Conservation (phyloP, 257 asterid species). For the Henckelia pumila region DNA sequence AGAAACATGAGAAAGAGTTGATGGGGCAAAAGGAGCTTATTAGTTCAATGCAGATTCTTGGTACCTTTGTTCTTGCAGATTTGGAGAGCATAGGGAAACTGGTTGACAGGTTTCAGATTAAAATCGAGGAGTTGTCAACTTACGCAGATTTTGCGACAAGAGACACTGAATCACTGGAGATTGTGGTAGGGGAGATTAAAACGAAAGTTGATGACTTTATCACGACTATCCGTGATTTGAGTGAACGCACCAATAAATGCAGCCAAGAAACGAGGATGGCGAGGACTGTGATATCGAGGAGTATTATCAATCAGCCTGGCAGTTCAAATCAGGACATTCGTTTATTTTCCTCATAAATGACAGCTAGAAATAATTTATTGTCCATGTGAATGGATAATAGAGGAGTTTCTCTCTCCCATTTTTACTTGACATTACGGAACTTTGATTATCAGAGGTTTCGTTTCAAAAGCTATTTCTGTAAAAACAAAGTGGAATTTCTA, state of each 20-base stretch:
- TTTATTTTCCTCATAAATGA: slow-evolving; percentile 45
- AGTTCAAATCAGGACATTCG: slow-evolving; percentile 41
- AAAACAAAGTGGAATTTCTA: background rate
- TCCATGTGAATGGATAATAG: background rate
- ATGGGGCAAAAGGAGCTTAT: slow-evolving; percentile 60
- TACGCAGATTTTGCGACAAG: slow-evolving; percentile 58
- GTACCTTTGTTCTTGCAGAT: slow-evolving; percentile 51
- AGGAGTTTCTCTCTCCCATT: background rate
- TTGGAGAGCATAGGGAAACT: slow-evolving; percentile 53
- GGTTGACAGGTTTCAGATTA: slow-evolving; percentile 52
- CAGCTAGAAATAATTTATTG: background rate
- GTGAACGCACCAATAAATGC: slow-evolving; percentile 54
- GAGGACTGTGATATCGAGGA: slow-evolving; percentile 54
- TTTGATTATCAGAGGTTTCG: background rate
- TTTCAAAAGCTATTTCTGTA: slow-evolving; percentile 7
- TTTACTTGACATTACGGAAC: background rate
- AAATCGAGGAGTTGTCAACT: slow-evolving; percentile 49
- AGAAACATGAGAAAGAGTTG: slow-evolving; percentile 54
- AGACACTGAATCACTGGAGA: slow-evolving; percentile 56
- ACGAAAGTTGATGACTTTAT: slow-evolving; percentile 51
- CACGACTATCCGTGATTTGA: slow-evolving; percentile 53
- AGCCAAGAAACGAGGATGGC: slow-evolving; percentile 62
- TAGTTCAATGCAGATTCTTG: slow-evolving; percentile 53
- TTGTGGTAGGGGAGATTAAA: slow-evolving; percentile 65
- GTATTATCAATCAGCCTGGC: slow-evolving; percentile 54